Percentiles rank a stretch among this genome's conserved stretches.
These are phyloP conservation scores for Gamarada debralockiae DNA, from an alignment of 495 filamentous ascomycete species.

Conservation along the genomic window DNA sequence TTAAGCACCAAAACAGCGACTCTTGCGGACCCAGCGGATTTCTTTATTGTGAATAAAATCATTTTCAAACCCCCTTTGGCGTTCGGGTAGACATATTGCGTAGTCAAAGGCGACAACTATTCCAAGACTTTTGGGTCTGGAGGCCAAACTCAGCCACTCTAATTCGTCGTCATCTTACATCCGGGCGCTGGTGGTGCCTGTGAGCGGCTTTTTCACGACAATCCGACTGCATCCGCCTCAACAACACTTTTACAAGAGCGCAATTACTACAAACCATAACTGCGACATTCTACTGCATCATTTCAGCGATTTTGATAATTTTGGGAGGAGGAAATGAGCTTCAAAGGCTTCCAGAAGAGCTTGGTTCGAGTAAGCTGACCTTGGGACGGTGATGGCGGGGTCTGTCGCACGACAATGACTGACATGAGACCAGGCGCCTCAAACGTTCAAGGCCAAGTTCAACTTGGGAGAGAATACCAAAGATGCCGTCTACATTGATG, in stretches of 20 bases:
- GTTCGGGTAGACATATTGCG: neutral
- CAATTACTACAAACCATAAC: neutral
- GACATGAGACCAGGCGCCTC: slow-evolving; percentile 62
- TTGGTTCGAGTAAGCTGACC: slow-evolving; percentile 62
- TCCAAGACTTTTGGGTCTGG: neutral
- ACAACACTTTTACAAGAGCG: neutral
- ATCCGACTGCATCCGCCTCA: neutral
- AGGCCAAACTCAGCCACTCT: slow-evolving; percentile 19
- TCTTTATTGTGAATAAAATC: slow-evolving; percentile 10
- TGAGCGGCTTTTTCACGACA: too few species aligned
- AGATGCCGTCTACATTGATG: slow-evolving; percentile 90
- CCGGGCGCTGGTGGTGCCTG: neutral
- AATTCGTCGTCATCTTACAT: slow-evolving; percentile 21
- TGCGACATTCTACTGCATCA: neutral
- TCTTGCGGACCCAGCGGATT: slow-evolving; percentile 6
- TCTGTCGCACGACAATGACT: slow-evolving; percentile 20
- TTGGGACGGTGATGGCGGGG: slow-evolving; percentile 6
- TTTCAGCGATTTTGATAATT: neutral
- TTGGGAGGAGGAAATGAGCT: slow-evolving; percentile 67
- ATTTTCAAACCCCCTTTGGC: neutral
- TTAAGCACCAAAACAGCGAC: too few species aligned
- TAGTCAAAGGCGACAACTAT: neutral
- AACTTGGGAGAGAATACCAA: slow-evolving; percentile 93
- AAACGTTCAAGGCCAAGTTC: slow-evolving; percentile 86
- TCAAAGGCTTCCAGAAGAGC: slow-evolving; percentile 92